These are phyloP conservation scores for Solioccasus polychromus DNA, from an alignment of 768 basidiomycete genomes.

Conservation along the genomic window DNA sequence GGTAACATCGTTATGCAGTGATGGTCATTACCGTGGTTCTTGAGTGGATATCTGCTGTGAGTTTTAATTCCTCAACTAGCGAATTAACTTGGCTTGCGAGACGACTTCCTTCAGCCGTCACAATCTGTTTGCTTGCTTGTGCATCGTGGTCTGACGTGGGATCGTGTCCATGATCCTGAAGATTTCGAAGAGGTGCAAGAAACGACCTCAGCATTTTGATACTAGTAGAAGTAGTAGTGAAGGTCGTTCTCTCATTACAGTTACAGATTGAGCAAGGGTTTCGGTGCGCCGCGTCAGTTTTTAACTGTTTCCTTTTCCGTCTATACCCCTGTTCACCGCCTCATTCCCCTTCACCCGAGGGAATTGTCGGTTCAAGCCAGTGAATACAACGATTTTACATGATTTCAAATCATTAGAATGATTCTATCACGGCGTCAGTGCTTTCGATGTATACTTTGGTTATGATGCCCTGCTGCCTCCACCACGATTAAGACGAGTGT, in stretches of 20 bases:
- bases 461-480: no score
- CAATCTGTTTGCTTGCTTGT: not conserved
- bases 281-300: no score
- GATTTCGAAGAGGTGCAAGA: constrained; percentile 55
- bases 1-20: not conserved
- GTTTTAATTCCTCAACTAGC: constrained; percentile 67
- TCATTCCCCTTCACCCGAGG: no score
- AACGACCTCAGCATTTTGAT: constrained; percentile 55
- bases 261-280: no score
- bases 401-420: no score
- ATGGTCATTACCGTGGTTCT: constrained; percentile 50
- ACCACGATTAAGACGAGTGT: no score
- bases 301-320: no score
- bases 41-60: constrained; percentile 42
- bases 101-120: not conserved
- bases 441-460: no score
- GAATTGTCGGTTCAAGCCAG: no score
- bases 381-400: no score
- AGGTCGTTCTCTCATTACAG: not conserved
- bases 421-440: no score
- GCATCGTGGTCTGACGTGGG: constrained; percentile 28
- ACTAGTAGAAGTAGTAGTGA: not conserved
- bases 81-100: constrained; percentile 57
- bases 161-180: constrained; percentile 45
- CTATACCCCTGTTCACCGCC: no score